phyloP scores from a whole-genome alignment of 306 rosid genomes.

The Hippophae gyantsensis region DNA sequence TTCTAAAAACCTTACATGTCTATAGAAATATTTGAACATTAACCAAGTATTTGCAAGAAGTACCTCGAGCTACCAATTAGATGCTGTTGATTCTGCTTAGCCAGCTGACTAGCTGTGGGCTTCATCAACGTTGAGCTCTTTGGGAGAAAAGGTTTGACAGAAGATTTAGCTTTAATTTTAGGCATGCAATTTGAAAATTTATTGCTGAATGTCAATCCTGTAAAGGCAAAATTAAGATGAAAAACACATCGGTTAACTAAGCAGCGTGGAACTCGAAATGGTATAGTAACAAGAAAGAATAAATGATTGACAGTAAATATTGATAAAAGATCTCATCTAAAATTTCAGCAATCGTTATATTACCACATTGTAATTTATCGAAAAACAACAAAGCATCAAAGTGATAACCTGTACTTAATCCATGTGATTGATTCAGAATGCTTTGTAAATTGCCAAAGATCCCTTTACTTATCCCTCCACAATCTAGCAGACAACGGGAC shows the following conservation, averaged over 20 bases:
- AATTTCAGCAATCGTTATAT: background rate
- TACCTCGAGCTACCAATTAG: conserved; percentile 56
- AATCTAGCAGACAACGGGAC: conserved; percentile 22
- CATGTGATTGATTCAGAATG: conserved; percentile 33
- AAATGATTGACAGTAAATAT: background rate
- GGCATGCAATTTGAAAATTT: conserved; percentile 21
- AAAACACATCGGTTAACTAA: background rate
- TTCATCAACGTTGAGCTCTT: conserved; percentile 83
- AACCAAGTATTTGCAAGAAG: conserved; percentile 18
- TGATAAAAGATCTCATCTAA: background rate
- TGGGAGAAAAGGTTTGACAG: conserved; percentile 23
- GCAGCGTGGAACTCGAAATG: no score
- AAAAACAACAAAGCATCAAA: background rate
- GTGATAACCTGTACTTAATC: conserved; percentile 40
- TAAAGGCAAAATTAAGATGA: conserved; percentile 7
- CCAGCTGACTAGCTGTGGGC: conserved; percentile 90
- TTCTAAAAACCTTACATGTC: background rate
- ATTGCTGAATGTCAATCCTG: conserved; percentile 47
- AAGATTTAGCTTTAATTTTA: conserved; percentile 32
- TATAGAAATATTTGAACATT: background rate
- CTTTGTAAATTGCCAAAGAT: conserved; percentile 38
- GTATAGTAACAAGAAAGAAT: background rate
- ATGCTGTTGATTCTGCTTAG: conserved; percentile 52
- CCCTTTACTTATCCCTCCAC: conserved; percentile 25
- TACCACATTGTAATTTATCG: background rate